These are phyloP conservation scores for Epichloe sibirici DNA, from an alignment of 2,329 filamentous ascomycete genomes.

Conservation along the genomic window DNA sequence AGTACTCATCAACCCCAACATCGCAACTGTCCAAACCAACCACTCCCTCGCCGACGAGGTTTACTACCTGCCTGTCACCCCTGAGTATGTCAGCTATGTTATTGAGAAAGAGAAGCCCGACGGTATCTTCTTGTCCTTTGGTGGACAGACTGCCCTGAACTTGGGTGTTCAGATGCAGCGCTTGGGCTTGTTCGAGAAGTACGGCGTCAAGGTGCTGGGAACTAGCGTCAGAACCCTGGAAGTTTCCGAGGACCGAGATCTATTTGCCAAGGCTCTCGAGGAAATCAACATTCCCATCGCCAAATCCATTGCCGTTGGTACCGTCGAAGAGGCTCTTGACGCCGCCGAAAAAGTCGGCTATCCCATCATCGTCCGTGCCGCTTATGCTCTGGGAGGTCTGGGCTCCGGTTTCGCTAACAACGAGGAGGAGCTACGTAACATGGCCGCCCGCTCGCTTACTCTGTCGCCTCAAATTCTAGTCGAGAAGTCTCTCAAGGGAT, in stretches of 20 bases:
- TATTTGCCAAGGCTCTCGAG: slow-evolving; percentile 89
- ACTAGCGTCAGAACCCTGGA: slow-evolving; percentile 91
- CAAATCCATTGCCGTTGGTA: slow-evolving; percentile 84
- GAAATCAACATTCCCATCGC: slow-evolving; percentile 98
- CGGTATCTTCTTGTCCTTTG: slow-evolving; percentile 94
- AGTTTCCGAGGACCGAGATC: slow-evolving; percentile 87
- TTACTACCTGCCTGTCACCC: slow-evolving; percentile 95
- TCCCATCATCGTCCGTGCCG: slow-evolving; percentile 94
- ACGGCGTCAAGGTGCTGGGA: slow-evolving; percentile 88
- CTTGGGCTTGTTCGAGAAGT: slow-evolving; percentile 88
- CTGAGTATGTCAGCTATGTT: slow-evolving; percentile 94
- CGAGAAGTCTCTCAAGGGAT: slow-evolving; percentile 97
- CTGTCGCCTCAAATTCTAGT: slow-evolving; percentile 93
- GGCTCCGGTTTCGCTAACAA: slow-evolving; percentile 95
- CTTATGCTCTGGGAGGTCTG: slow-evolving; percentile 89
- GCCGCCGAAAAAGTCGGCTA: slow-evolving; percentile 84
- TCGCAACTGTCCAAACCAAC: slow-evolving; percentile 95
- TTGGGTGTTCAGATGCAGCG: slow-evolving; percentile 95
- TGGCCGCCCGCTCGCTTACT: slow-evolving; percentile 85
- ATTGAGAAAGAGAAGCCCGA: slow-evolving; percentile 94
- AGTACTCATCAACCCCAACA: slow-evolving; percentile 94
- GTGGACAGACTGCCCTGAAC: slow-evolving; percentile 94
- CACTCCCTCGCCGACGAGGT: slow-evolving; percentile 94
- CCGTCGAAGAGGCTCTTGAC: slow-evolving; percentile 80
- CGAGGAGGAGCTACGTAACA: slow-evolving; percentile 81